phyloP scores from a whole-genome alignment of 1,139 yeast genomes.

The Diutina scorzettiae region DNA sequence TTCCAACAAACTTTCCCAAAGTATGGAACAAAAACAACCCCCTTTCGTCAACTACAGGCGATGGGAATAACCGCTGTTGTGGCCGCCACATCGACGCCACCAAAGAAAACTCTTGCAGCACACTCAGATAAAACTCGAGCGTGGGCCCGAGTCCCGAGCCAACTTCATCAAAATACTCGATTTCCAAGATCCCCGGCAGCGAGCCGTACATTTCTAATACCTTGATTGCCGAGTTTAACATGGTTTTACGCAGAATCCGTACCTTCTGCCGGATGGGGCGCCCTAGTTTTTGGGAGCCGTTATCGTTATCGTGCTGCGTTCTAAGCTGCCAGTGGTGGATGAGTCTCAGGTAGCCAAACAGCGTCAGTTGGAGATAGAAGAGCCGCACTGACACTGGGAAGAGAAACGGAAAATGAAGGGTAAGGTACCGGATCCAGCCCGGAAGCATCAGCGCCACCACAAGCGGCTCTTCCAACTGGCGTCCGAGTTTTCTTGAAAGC shows the following conservation, averaged over 20 bases:
- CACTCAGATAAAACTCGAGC: slow-evolving; percentile 76
- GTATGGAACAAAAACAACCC: slow-evolving; percentile 45
- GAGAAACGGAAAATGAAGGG: slow-evolving; percentile 66
- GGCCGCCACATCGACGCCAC: slow-evolving; percentile 22
- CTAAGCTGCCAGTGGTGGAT: slow-evolving; percentile 52
- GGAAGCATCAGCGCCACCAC: slow-evolving; percentile 83
- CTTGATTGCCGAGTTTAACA: slow-evolving; percentile 71
- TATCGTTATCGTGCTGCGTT: slow-evolving; percentile 8
- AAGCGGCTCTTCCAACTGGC: slow-evolving; percentile 84
- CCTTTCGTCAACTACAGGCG: slow-evolving; percentile 30
- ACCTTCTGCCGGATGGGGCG: slow-evolving; percentile 74
- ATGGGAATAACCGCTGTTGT: slow-evolving; percentile 52
- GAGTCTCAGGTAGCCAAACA: slow-evolving; percentile 82
- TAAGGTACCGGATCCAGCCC: slow-evolving; percentile 67
- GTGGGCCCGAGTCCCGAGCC: slow-evolving; percentile 98
- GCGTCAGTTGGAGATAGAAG: slow-evolving; percentile 72
- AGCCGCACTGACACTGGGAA: slow-evolving; percentile 79
- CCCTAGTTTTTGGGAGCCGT: slow-evolving; percentile 25
- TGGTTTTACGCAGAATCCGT: slow-evolving; percentile 57
- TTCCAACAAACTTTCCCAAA: slow-evolving; percentile 75
- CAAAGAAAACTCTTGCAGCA: slow-evolving; percentile 60
- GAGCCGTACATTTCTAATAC: slow-evolving; percentile 70
- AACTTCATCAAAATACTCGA: slow-evolving; percentile 85
- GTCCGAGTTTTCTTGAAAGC: slow-evolving; percentile 71
- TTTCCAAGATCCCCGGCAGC: slow-evolving; percentile 71